These are phyloP conservation scores for Heterobasidion parviporum DNA, from an alignment of 1,284 basidiomycete species.

Conservation along the genomic window DNA sequence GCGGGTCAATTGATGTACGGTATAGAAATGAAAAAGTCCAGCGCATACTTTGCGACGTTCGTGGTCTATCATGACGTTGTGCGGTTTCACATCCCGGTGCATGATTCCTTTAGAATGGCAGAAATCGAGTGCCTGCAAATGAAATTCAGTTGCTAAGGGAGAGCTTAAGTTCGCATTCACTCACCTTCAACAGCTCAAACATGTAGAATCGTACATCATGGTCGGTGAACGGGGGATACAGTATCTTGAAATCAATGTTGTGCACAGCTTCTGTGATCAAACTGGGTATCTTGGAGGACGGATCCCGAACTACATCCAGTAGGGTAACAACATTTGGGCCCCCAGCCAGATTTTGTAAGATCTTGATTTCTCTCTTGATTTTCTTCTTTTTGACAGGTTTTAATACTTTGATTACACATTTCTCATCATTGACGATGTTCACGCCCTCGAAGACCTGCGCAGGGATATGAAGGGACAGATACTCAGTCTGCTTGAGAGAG, in stretches of 20 bases:
- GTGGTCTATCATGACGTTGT: slow-evolving; percentile 99
- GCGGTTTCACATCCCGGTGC: slow-evolving; percentile 98
- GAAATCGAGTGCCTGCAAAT: slow-evolving; percentile 81
- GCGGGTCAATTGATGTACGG: slow-evolving; percentile 1
- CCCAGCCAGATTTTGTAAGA: slow-evolving; percentile 92
- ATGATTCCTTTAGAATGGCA: slow-evolving; percentile 99
- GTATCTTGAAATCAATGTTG: slow-evolving; percentile 96
- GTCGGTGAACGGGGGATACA: slow-evolving; percentile 94
- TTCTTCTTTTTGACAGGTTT: slow-evolving; percentile 99
- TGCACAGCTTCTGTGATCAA: slow-evolving; percentile 98
- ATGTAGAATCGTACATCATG: slow-evolving; percentile 96
- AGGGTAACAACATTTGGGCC: slow-evolving; percentile 89
- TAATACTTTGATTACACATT: slow-evolving; percentile 97
- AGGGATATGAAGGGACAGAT: slow-evolving; percentile 6
- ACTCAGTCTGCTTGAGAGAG: slow-evolving; percentile 2
- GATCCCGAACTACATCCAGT: slow-evolving; percentile 93
- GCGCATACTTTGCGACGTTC: slow-evolving; percentile 52
- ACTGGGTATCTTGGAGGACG: slow-evolving; percentile 92
- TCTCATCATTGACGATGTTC: slow-evolving; percentile 88
- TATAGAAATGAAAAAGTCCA: background rate
- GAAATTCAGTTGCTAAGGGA: slow-evolving; percentile 2
- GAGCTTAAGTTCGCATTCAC: slow-evolving; percentile 3
- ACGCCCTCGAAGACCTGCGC: slow-evolving; percentile 94
- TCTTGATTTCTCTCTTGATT: slow-evolving; percentile 99
- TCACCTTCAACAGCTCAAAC: slow-evolving; percentile 89